These are phyloP conservation scores for Phaeosphaeriaceae sp. DNA, from an alignment of 2,329 filamentous ascomycete species.

Conservation along the genomic window DNA sequence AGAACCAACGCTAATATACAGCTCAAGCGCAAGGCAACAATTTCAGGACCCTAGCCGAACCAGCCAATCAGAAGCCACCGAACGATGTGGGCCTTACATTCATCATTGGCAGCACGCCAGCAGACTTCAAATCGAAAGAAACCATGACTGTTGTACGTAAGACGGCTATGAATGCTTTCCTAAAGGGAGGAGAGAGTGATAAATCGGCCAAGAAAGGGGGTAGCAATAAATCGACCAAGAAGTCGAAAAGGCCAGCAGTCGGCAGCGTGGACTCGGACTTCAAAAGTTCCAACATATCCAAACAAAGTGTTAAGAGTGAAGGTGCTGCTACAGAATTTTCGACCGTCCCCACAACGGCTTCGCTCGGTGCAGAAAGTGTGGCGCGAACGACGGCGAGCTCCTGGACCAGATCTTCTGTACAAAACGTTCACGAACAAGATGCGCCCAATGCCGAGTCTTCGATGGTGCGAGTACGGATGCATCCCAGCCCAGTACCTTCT, in stretches of 20 bases:
- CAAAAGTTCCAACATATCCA: constrained; percentile 12
- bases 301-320: constrained; percentile 18
- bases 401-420: constrained; percentile 7
- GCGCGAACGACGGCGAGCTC: constrained; percentile 8
- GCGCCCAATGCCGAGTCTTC: constrained; percentile 8
- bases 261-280: constrained; percentile 25
- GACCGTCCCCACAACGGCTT: constrained; percentile 5
- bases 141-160: constrained; percentile 45
- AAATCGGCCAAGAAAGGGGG: too few species aligned
- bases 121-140: constrained; percentile 38
- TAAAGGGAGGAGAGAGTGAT: constrained; percentile 35
- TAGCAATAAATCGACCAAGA: constrained; percentile 9
- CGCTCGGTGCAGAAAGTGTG: constrained; percentile 1
- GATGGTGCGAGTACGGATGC: too few species aligned
- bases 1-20: constrained; percentile 14
- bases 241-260: constrained; percentile 7
- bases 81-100: constrained; percentile 30
- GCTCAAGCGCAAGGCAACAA: constrained; percentile 11
- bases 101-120: constrained; percentile 41
- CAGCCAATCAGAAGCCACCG: constrained; percentile 10
- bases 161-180: constrained; percentile 42
- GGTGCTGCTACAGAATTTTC: constrained; percentile 12
- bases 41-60: constrained; percentile 18
- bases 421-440: constrained; percentile 4
- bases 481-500: too few species aligned